Base-by-base conservation (phyloP, 2,329 filamentous ascomycete species). In the Talaromyces islandicus region DNA sequence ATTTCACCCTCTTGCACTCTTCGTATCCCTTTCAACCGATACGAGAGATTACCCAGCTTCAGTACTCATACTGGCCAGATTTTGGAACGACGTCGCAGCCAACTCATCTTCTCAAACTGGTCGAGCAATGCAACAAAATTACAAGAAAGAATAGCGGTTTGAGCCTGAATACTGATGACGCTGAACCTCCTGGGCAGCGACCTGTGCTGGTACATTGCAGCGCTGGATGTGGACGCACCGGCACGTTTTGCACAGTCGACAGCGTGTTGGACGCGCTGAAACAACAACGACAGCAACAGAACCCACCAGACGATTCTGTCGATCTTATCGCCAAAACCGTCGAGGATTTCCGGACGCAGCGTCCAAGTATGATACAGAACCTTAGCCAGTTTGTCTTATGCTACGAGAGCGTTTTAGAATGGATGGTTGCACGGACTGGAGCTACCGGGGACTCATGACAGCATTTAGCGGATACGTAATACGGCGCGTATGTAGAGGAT, bases 1-100 rank as follows among this genome's bases (percentile, higher is more conserved):
- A 94, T 71, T 94, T 97, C 69, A 88, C 90, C 0, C 78, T 99
- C 29, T 88, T 87, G 1, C 91, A 97, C 71, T 79, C 85, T 2
- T 80, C 84, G 1, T 84, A 89, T 60, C 92, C 93, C 0, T 97
- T 96, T 69, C 85, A 86, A 21, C 90, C 91, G 0, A 88, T 96
- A 65, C 89, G 93, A 25, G 92, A 97, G 74, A 88, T 99, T 63
- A 97, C 92, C 0, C 94, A 99, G 67, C 79, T 99, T 14, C 92
- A 97, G 71, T 97, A 97, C 72, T 87, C 91, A 0, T 88, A 89
- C n/a, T 99, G 94, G 94, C 94, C 94, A 0, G 94, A 99, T 70
- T 97, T 97, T 74, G 94, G 94, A 21, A 89, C 92, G 0, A 93
- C 93, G 0, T 92, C 94, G 0, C 89, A 95, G 68, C 92, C 94